A percentile compares a stretch with the other conserved stretches of the same genome.
These are phyloP conservation scores for Lipomyces sp. DNA, from an alignment of 805 yeast genomes.

Conservation along the genomic window DNA sequence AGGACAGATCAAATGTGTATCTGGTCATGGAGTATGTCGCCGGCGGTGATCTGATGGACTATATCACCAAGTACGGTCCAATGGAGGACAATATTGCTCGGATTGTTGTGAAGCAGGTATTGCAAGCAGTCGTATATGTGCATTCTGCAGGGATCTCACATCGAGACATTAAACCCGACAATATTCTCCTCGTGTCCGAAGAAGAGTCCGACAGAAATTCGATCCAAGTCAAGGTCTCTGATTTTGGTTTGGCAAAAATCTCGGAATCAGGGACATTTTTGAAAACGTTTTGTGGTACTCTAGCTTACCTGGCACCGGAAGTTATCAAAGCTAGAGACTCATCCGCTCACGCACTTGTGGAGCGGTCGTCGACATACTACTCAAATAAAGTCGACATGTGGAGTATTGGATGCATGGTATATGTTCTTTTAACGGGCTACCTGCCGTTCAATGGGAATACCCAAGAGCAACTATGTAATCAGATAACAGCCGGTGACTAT, in stretches of 20 bases:
- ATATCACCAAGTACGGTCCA: slow-evolving; percentile 83
- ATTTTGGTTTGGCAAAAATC: slow-evolving; percentile 93
- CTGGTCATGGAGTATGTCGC: slow-evolving; percentile 94
- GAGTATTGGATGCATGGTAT: slow-evolving; percentile 94
- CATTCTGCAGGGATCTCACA: slow-evolving; percentile 93
- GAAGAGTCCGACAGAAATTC: slow-evolving; percentile 57
- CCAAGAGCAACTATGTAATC: slow-evolving; percentile 79
- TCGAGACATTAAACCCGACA: slow-evolving; percentile 95
- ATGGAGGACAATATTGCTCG: slow-evolving; percentile 90
- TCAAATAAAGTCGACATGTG: slow-evolving; percentile 94
- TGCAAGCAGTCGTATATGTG: slow-evolving; percentile 83
- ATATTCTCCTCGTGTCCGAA: slow-evolving; percentile 84
- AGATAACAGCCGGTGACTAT: slow-evolving; percentile 76
- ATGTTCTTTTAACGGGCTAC: slow-evolving; percentile 89
- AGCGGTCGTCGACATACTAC: slow-evolving; percentile 52
- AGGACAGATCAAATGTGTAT: slow-evolving; percentile 79
- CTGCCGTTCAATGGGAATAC: slow-evolving; percentile 93
- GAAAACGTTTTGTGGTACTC: slow-evolving; percentile 97
- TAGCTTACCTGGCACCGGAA: slow-evolving; percentile 97
- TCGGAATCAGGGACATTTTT: slow-evolving; percentile 81
- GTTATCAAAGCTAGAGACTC: slow-evolving; percentile 56
- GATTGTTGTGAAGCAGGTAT: slow-evolving; percentile 81
- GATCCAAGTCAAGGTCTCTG: slow-evolving; percentile 88
- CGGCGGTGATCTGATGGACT: slow-evolving; percentile 98
- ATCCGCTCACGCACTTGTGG: slow-evolving; percentile 30